Evolutionary conservation across 345 rosid genomes (phyloP).

Genomic region (Stellera chamaejasme): DNA sequence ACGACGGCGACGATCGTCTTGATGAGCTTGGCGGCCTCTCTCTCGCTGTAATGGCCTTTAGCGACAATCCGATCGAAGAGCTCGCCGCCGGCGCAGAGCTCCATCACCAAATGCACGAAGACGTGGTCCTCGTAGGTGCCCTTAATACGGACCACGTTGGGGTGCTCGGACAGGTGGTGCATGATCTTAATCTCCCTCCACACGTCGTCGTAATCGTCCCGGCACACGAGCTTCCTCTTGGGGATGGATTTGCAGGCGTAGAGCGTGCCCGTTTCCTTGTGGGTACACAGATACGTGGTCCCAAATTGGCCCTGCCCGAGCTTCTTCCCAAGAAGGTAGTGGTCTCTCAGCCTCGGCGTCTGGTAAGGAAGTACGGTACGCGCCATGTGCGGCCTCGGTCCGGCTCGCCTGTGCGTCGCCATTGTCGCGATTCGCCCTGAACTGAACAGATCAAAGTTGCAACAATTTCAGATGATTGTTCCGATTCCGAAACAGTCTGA

Average conservation of each 20-base stretch:
- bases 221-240: slow-evolving; percentile 81
- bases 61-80: slow-evolving; percentile 89
- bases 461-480: too few relatives aligned
- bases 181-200: slow-evolving; percentile 99
- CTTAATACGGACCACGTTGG: slow-evolving; percentile 73
- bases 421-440: too few relatives aligned
- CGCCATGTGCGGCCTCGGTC: too few relatives aligned
- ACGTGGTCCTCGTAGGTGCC: slow-evolving; percentile 88
- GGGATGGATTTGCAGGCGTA: slow-evolving; percentile 96
- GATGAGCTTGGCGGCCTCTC: slow-evolving; percentile 75
- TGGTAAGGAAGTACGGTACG: slow-evolving; percentile 10
- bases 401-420: too few relatives aligned
- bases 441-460: too few relatives aligned
- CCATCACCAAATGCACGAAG: slow-evolving; percentile 96
- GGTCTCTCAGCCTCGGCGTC: slow-evolving; percentile 29
- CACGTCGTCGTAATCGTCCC: slow-evolving; percentile 90
- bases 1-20: slow-evolving; percentile 87
- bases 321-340: slow-evolving; percentile 70
- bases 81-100: slow-evolving; percentile 94
- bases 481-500: too few relatives aligned
- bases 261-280: slow-evolving; percentile 37
- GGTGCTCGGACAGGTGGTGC: slow-evolving; percentile 91
- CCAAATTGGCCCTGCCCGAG: slow-evolving; percentile 97
- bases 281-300: slow-evolving; percentile 71
- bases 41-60: slow-evolving; percentile 89